phyloP scores from a whole-genome alignment of 192 early-diverging fungal genomes.

The Rhizophagus clarus region DNA sequence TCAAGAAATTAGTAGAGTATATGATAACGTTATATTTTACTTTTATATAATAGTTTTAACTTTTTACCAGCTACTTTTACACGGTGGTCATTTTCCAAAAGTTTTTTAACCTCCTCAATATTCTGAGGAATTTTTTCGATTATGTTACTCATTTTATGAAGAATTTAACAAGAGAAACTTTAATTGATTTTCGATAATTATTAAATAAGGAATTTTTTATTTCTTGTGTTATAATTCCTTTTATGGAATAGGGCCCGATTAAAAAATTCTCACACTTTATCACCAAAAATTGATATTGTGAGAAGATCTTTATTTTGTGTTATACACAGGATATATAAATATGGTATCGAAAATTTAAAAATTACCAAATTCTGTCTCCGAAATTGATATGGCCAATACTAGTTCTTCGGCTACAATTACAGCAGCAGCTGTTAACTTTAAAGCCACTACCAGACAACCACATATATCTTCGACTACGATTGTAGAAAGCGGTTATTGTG shows the following conservation, averaged over 20 bases:
- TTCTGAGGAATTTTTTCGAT: neutral
- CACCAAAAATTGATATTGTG: too few relatives aligned
- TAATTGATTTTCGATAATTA: too few relatives aligned
- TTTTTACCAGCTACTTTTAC: constrained; percentile 61
- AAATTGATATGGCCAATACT: too few relatives aligned
- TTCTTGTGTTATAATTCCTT: too few relatives aligned
- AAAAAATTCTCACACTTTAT: too few relatives aligned
- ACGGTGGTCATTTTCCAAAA: constrained; percentile 46
- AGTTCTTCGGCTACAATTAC: too few relatives aligned
- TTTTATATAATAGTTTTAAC: neutral
- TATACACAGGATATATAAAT: too few relatives aligned
- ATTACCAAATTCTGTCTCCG: too few relatives aligned
- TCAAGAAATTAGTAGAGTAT: neutral
- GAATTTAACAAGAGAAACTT: neutral
- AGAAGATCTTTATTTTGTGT: too few relatives aligned
- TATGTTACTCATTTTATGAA: neutral
- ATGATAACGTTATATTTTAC: neutral
- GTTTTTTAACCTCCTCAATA: constrained; percentile 32
- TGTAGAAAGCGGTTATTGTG: constrained; percentile 42
- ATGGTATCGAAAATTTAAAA: too few relatives aligned
- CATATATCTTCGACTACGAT: neutral
- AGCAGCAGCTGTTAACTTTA: neutral
- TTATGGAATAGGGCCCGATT: too few relatives aligned
- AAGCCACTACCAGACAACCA: neutral
- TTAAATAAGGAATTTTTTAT: too few relatives aligned